Conservation (phyloP, 306 rosid genomes). For the Rubus parviflorus region DNA sequence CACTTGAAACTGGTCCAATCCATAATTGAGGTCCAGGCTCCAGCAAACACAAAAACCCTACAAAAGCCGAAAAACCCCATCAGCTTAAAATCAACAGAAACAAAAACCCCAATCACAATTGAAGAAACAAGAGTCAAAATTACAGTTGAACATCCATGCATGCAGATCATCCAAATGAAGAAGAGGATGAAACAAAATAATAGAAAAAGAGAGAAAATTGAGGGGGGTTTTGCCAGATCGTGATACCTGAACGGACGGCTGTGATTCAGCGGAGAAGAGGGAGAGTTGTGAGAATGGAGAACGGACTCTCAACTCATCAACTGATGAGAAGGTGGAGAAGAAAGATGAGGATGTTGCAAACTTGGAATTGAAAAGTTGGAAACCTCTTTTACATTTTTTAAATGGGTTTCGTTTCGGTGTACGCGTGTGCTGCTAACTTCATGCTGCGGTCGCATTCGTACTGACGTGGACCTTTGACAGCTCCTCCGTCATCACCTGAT, state of each 20-base stretch:
- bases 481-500: not conserved
- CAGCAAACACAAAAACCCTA: not conserved
- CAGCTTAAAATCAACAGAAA: not conserved
- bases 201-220: not conserved
- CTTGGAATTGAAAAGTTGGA: not conserved
- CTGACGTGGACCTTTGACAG: not conserved
- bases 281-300: not conserved
- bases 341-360: not conserved
- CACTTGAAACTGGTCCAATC: conserved; percentile 10
- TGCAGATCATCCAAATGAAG: not conserved
- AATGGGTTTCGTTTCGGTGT: not conserved
- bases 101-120: not conserved
- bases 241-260: not conserved
- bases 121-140: not conserved
- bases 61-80: not conserved
- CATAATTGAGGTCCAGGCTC: not conserved
- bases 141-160: not conserved
- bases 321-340: not conserved
- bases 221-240: not conserved
- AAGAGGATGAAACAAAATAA: not conserved
- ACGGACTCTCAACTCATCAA: not conserved
- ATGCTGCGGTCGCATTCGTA: not conserved
- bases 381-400: not conserved
- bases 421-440: not conserved
- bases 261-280: not conserved